phyloP scores from a whole-genome alignment of 257 asterid species.

The Solanum pennellii region DNA sequence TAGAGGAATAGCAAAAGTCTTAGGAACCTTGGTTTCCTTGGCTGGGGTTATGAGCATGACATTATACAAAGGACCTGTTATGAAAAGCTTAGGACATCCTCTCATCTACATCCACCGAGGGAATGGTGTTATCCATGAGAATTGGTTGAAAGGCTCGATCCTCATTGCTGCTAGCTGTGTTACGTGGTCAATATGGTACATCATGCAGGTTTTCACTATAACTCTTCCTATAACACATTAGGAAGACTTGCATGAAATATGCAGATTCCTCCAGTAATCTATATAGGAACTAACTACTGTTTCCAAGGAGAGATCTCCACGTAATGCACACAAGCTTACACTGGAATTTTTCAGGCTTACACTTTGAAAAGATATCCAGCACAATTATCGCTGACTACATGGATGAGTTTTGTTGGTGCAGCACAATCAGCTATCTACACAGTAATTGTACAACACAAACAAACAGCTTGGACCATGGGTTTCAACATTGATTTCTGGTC shows the following conservation, averaged over 20 bases:
- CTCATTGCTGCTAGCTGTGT: conserved; percentile 60
- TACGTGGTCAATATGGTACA: conserved; percentile 54
- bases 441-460: conserved; percentile 34
- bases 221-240: neutral
- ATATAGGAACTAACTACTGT: neutral
- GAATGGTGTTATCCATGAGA: conserved; percentile 19
- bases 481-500: conserved; percentile 69
- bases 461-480: conserved; percentile 61
- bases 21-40: conserved; percentile 55
- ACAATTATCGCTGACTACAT: conserved; percentile 57
- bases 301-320: neutral
- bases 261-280: neutral
- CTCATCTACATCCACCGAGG: conserved; percentile 28
- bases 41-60: conserved; percentile 63
- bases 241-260: neutral
- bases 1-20: conserved; percentile 46
- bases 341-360: conserved; percentile 30
- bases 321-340: neutral
- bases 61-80: conserved; percentile 49
- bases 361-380: conserved; percentile 66
- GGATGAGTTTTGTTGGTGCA: conserved; percentile 74
- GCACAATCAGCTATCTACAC: conserved; percentile 70
- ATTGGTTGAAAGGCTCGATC: conserved; percentile 55
- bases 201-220: conserved; percentile 51
- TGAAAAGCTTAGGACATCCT: conserved; percentile 29